Conservation (phyloP, 306 rosid species). For the Castanea crenata region DNA sequence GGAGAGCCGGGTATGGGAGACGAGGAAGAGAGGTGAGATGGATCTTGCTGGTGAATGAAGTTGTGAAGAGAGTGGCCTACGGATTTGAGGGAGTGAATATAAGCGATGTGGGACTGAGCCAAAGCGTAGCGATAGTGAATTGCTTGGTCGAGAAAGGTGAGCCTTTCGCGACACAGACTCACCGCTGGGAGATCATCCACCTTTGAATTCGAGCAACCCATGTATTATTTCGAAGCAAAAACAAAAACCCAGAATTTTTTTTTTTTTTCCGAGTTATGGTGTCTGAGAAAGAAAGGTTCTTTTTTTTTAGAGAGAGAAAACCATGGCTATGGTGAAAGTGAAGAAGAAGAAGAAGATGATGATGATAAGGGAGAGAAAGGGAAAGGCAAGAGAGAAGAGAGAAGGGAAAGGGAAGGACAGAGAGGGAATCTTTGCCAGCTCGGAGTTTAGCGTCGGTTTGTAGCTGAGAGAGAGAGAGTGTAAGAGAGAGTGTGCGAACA, state of each 20-base stretch:
- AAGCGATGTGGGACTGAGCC: constrained; percentile 71
- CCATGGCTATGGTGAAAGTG: background rate
- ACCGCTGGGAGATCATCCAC: constrained; percentile 95
- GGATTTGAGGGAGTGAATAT: constrained; percentile 59
- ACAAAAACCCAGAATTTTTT: background rate
- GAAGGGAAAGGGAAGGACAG: background rate
- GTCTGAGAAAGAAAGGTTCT: background rate
- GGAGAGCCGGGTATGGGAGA: constrained; percentile 45
- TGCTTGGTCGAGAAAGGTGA: constrained; percentile 69
- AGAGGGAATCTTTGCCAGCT: constrained; percentile 90
- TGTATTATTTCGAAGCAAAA: background rate
- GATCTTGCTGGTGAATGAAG: constrained; percentile 48
- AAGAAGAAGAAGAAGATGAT: background rate
- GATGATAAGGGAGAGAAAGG: background rate
- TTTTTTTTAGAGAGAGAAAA: background rate
- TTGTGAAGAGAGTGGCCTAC: constrained; percentile 65
- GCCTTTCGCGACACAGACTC: constrained; percentile 73
- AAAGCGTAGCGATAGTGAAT: constrained; percentile 71
- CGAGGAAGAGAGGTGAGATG: constrained; percentile 21
- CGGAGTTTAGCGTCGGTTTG: constrained; percentile 77
- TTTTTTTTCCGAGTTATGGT: too few relatives aligned
- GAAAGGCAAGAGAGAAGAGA: background rate
- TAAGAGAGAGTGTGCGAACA: constrained; percentile 8
- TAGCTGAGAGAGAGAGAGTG: constrained; percentile 26
- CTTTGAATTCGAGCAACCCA: constrained; percentile 96